A percentile compares a stretch with the other conserved stretches of the same genome.
Evolutionary conservation across 345 rosid species (phyloP).

Genomic region (Hevea brasiliensis): DNA sequence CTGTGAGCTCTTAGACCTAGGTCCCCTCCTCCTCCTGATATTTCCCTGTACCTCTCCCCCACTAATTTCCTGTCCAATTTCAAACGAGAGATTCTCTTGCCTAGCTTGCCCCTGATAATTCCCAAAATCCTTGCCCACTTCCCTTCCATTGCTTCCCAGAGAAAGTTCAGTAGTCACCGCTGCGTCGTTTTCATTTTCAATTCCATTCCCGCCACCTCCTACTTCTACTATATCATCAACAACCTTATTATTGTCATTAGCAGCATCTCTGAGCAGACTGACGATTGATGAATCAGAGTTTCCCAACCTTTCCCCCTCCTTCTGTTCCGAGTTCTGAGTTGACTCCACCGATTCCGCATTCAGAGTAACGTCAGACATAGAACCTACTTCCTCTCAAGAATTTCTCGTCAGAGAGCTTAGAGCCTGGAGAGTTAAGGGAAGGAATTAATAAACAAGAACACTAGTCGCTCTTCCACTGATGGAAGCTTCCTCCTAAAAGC

Average conservation of each 20-base stretch:
- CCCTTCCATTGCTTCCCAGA: constrained; percentile 31
- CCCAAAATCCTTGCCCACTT: constrained; percentile 20
- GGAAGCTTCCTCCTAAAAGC: no score
- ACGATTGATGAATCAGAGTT: constrained; percentile 78
- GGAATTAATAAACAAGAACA: no score
- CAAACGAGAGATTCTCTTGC: constrained; percentile 51
- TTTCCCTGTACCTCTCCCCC: constrained; percentile 34
- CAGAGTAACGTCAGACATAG: constrained; percentile 47
- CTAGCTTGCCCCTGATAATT: no score
- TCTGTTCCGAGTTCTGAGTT: no score
- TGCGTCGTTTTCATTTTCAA: constrained; percentile 18
- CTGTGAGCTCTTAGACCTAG: constrained; percentile 88
- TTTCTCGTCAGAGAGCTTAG: no score
- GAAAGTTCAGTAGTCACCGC: constrained; percentile 53
- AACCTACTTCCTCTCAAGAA: no score
- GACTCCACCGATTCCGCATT: constrained; percentile 54
- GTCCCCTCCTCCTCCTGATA: constrained; percentile 73
- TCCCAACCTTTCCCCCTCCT: constrained; percentile 40
- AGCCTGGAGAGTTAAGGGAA: no score
- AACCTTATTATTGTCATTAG: constrained; percentile 32
- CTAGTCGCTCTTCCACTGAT: no score
- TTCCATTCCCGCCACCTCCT: constrained; percentile 23
- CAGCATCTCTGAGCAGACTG: constrained; percentile 60
- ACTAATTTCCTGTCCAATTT: constrained; percentile 8
- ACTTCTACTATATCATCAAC: constrained; percentile 17